Percentiles rank a stretch among this genome's conserved stretches.
Evolutionary conservation across 495 filamentous ascomycete genomes (phyloP).

Genomic region (Bryoglossum gracile): DNA sequence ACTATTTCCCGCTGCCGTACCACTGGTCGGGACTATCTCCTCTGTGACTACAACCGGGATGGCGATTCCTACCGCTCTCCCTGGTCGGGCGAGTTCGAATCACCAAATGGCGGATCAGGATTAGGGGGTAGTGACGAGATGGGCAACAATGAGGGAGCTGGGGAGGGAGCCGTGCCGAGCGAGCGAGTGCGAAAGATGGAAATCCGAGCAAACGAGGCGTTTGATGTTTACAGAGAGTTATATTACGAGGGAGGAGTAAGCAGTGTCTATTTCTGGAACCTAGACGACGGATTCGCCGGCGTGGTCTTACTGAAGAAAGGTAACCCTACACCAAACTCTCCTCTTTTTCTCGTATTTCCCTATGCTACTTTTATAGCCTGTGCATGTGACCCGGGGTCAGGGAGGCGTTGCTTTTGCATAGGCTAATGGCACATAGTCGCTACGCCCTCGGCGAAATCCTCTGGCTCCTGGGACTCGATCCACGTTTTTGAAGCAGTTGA

Average conservation of each 20-base stretch:
- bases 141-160: constrained; percentile 39
- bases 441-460: constrained; percentile 57
- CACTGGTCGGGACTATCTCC: constrained; percentile 89
- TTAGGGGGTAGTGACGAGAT: constrained; percentile 40
- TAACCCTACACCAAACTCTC: no score
- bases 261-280: constrained; percentile 96
- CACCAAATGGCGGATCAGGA: constrained; percentile 54
- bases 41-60: constrained; percentile 99
- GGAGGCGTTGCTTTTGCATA: background rate
- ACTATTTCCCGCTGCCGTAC: constrained; percentile 76
- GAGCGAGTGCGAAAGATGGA: constrained; percentile 90
- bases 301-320: constrained; percentile 94
- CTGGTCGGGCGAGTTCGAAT: constrained; percentile 98
- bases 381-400: no score
- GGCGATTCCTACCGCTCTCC: constrained; percentile 94
- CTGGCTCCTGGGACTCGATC: constrained; percentile 94
- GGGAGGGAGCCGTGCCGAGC: constrained; percentile 67
- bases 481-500: constrained; percentile 97
- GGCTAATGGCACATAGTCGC: constrained; percentile 29
- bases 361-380: no score
- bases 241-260: constrained; percentile 97
- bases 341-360: constrained; percentile 1
- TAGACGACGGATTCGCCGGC: constrained; percentile 97
- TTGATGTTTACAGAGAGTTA: constrained; percentile 94
- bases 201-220: constrained; percentile 85